Evolutionary conservation across 768 basidiomycete genomes (phyloP).

Genomic region (Podaxis mareebaensis): DNA sequence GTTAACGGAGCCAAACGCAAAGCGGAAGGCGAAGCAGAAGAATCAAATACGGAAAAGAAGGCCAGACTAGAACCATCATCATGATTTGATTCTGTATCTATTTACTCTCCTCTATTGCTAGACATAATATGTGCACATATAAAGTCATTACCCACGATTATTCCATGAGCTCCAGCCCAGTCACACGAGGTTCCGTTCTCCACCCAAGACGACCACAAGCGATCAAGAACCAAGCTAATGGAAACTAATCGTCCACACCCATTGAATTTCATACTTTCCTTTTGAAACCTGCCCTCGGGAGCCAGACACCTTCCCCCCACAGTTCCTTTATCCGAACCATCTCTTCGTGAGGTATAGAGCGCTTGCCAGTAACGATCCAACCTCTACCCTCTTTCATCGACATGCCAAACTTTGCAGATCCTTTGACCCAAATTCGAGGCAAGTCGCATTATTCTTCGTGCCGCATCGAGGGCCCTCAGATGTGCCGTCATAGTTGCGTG

Average conservation of each 20-base stretch:
- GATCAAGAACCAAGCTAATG: not conserved
- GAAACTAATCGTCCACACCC: too few relatives aligned
- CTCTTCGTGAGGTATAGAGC: not conserved
- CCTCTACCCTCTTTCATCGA: not conserved
- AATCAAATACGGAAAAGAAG: conserved; percentile 61
- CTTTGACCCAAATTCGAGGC: conserved; percentile 1
- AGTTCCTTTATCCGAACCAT: not conserved
- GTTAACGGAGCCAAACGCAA: conserved; percentile 57
- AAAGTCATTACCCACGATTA: not conserved
- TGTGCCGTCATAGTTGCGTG: not conserved
- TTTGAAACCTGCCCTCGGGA: too few relatives aligned
- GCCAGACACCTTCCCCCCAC: too few relatives aligned
- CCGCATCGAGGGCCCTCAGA: not conserved
- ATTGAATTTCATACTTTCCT: too few relatives aligned
- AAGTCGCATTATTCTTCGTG: not conserved
- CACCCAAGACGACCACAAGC: not conserved
- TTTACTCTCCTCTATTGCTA: conserved; percentile 18
- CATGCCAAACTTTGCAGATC: not conserved
- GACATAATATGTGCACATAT: conserved; percentile 14
- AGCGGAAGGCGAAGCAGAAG: conserved; percentile 58
- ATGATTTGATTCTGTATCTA: conserved; percentile 12
- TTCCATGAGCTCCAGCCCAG: not conserved
- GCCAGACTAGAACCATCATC: conserved; percentile 49
- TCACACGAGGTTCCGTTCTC: not conserved
- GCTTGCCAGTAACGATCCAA: not conserved